Conservation (phyloP, 2,329 filamentous ascomycete genomes). For the Cadophora sp. region DNA sequence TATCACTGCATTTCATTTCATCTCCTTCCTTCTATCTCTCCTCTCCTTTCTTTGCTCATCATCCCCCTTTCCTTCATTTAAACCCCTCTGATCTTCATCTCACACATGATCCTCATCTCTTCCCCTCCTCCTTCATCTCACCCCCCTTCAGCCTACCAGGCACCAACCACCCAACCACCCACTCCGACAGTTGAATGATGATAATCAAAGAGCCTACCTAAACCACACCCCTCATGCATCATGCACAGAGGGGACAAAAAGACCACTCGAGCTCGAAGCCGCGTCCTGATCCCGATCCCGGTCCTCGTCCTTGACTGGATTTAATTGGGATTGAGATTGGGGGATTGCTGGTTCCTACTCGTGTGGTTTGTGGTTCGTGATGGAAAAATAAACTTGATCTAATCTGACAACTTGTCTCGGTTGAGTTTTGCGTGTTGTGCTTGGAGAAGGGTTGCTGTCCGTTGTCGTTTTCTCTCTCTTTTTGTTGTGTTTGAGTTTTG, state of each 20-base stretch:
- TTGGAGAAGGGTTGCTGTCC: background rate
- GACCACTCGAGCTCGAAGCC: conserved; percentile 37
- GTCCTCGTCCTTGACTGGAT: no score
- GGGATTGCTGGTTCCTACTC: conserved; percentile 37
- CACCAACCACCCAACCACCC: background rate
- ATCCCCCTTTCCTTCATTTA: background rate
- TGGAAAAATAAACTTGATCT: conserved; percentile 46
- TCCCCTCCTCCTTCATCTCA: background rate
- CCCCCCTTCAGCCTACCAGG: conserved; percentile 2
- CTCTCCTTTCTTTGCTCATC: no score
- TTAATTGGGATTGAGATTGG: background rate
- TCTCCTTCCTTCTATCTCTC: background rate
- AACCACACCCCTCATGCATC: conserved; percentile 20
- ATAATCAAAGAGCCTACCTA: conserved; percentile 42
- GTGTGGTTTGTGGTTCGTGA: conserved; percentile 35
- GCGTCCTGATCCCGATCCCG: conserved; percentile 1
- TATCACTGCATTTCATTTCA: no score
- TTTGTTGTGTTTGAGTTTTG: background rate
- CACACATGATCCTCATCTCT: background rate
- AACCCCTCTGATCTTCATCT: background rate
- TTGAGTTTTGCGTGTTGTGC: background rate
- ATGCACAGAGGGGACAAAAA: background rate
- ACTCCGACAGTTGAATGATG: conserved; percentile 39
- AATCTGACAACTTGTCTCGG: conserved; percentile 42
- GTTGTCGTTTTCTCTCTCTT: background rate